These are phyloP conservation scores for Cryoendolithus antarcticus DNA, from an alignment of 2,329 filamentous ascomycete genomes.

Conservation along the genomic window DNA sequence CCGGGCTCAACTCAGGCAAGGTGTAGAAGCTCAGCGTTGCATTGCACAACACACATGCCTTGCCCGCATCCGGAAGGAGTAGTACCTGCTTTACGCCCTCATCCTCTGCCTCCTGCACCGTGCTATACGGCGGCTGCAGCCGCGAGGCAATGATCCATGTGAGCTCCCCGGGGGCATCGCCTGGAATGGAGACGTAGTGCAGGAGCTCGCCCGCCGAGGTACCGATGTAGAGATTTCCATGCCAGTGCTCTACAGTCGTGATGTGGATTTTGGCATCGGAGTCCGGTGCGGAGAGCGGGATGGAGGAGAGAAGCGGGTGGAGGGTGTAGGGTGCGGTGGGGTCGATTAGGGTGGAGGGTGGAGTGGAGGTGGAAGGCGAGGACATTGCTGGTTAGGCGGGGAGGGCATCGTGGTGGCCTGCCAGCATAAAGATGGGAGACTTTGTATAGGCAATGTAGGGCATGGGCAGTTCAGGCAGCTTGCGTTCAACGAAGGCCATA, in stretches of 20 bases:
- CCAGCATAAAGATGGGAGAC: too few species aligned
- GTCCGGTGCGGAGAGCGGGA: slow-evolving; percentile 53
- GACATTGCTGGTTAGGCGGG: slow-evolving; percentile 1
- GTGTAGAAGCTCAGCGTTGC: slow-evolving; percentile 92
- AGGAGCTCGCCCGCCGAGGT: slow-evolving; percentile 53
- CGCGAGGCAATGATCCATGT: slow-evolving; percentile 48
- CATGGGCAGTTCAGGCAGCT: too few species aligned
- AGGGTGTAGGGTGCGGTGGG: slow-evolving; percentile 53
- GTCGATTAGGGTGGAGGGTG: slow-evolving; percentile 5
- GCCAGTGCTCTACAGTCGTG: slow-evolving; percentile 52
- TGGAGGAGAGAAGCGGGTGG: slow-evolving; percentile 55
- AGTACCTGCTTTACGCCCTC: slow-evolving; percentile 86
- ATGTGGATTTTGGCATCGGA: slow-evolving; percentile 40
- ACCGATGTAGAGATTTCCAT: slow-evolving; percentile 53
- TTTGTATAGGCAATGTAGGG: too few species aligned
- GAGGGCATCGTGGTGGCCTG: slow-evolving; percentile 1
- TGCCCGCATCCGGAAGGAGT: slow-evolving; percentile 67
- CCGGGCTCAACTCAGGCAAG: slow-evolving; percentile 83
- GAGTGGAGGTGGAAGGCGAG: slow-evolving; percentile 2
- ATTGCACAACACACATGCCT: slow-evolving; percentile 90
- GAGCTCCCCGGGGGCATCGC: slow-evolving; percentile 53
- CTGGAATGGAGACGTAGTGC: slow-evolving; percentile 68
- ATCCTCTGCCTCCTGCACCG: slow-evolving; percentile 35
- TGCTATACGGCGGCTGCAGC: slow-evolving; percentile 34
- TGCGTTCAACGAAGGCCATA: too few species aligned